phyloP scores from a whole-genome alignment of 1,284 basidiomycete species.

The Puccinia sorghi region DNA sequence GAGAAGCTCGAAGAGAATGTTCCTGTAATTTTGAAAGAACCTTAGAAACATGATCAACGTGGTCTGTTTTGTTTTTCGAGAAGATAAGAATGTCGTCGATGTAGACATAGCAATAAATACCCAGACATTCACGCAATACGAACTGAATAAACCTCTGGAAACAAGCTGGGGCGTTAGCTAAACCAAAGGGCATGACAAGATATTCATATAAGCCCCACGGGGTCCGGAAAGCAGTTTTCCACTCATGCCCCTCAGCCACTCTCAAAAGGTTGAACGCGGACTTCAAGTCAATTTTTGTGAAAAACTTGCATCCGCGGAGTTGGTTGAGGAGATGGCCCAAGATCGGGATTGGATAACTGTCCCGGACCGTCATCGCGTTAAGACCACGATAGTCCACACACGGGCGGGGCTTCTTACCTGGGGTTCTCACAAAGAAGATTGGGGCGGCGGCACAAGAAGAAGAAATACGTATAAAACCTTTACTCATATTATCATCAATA shows the following conservation, averaged over 20 bases:
- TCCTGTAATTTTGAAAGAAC: not conserved
- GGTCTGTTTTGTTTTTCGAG: slow-evolving; percentile 1
- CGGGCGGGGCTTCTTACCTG: not conserved
- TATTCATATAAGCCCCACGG: slow-evolving; percentile 17
- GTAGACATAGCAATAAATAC: slow-evolving; percentile 15
- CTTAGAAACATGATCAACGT: not conserved
- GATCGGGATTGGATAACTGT: slow-evolving; percentile 25
- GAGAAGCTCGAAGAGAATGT: not conserved
- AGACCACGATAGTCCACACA: slow-evolving; percentile 36
- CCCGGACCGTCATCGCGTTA: slow-evolving; percentile 3
- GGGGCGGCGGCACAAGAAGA: not conserved
- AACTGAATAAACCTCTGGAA: slow-evolving; percentile 14
- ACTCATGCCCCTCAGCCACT: too few species aligned
- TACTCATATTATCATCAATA: not conserved
- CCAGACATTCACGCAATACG: not conserved
- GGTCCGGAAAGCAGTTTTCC: not conserved
- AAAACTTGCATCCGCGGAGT: not conserved
- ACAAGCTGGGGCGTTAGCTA: slow-evolving; percentile 14
- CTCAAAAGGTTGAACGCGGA: not conserved
- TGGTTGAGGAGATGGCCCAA: not conserved
- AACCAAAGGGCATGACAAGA: slow-evolving; percentile 19
- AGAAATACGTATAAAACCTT: slow-evolving; percentile 18
- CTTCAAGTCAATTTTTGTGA: slow-evolving; percentile 16
- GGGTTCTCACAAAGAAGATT: slow-evolving; percentile 5
- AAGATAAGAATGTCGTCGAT: slow-evolving; percentile 30